These are phyloP conservation scores for Botrytis galanthina DNA, from an alignment of 2,329 filamentous ascomycete species.

Conservation along the genomic window DNA sequence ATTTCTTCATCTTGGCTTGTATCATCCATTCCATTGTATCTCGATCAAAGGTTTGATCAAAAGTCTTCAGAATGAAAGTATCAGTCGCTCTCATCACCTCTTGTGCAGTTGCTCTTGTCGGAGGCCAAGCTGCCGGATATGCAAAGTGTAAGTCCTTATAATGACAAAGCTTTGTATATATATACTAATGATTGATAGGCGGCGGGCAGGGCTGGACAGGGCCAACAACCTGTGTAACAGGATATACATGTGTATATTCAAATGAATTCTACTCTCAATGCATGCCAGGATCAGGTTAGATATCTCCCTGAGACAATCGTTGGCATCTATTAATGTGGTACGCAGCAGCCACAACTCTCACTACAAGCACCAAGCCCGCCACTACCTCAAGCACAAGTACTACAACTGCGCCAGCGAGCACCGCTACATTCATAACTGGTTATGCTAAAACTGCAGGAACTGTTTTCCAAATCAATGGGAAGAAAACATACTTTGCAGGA, in stretches of 20 bases:
- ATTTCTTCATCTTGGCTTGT: background rate
- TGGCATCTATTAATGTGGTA: background rate
- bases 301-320: background rate
- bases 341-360: constrained; percentile 2
- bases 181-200: constrained; percentile 5
- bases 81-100: constrained; percentile 7
- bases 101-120: constrained; percentile 3
- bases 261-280: constrained; percentile 19
- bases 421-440: constrained; percentile 23
- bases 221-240: constrained; percentile 5
- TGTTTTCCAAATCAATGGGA: constrained; percentile 45
- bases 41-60: background rate
- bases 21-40: background rate
- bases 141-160: constrained; percentile 6
- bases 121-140: constrained; percentile 9
- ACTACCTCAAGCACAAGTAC: constrained; percentile 20
- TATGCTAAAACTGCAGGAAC: constrained; percentile 34
- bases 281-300: constrained; percentile 10
- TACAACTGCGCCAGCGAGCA: constrained; percentile 13
- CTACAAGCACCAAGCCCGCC: constrained; percentile 1
- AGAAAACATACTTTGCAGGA: constrained; percentile 51
- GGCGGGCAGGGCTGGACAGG: constrained; percentile 11
- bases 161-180: background rate
- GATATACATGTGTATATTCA: constrained; percentile 1
- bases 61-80: background rate